Percentiles rank a stretch among this genome's conserved stretches.
These are phyloP conservation scores for Leptographium galeiforme DNA, from an alignment of 2,329 filamentous ascomycete species.

Conservation along the genomic window DNA sequence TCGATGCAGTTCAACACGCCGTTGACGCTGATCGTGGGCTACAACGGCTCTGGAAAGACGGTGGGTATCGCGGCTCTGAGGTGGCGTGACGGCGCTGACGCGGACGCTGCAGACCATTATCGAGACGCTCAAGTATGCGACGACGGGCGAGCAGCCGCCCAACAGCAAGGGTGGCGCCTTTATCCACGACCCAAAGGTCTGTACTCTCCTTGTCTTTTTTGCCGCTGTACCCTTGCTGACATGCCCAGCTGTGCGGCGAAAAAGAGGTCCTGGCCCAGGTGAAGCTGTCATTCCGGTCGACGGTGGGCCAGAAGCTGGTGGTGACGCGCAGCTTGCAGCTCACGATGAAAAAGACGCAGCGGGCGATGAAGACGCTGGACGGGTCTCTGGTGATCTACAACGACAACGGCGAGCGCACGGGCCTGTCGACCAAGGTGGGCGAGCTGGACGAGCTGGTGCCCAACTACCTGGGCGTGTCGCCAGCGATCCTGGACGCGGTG, in stretches of 20 bases:
- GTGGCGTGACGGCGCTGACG: conserved; percentile 4
- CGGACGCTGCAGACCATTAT: conserved; percentile 57
- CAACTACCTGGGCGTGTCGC: conserved; percentile 74
- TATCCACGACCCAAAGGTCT: conserved; percentile 93
- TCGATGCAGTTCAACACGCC: conserved; percentile 80
- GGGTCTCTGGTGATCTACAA: conserved; percentile 62
- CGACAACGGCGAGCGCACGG: conserved; percentile 59
- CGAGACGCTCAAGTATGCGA: conserved; percentile 95
- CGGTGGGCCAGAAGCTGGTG: conserved; percentile 66
- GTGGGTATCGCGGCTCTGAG: too few species aligned
- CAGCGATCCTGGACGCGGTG: conserved; percentile 81
- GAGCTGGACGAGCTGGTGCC: conserved; percentile 79
- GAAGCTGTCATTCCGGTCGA: conserved; percentile 73
- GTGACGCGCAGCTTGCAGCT: conserved; percentile 75
- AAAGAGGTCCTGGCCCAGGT: conserved; percentile 86
- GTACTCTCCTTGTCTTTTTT: too few species aligned
- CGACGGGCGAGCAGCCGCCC: conserved; percentile 82
- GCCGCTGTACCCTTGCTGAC: too few species aligned
- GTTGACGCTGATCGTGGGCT: conserved; percentile 88
- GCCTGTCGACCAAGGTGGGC: conserved; percentile 65
- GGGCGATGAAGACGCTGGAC: conserved; percentile 74
- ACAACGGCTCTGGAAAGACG: conserved; percentile 96
- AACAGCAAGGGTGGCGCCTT: conserved; percentile 87
- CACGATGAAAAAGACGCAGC: conserved; percentile 67
- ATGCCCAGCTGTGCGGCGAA: conserved; percentile 55